A percentile compares a stretch with the other conserved stretches of the same genome.
phyloP scores from a whole-genome alignment of 2,329 filamentous ascomycete species.

The Elsinoe batatas region DNA sequence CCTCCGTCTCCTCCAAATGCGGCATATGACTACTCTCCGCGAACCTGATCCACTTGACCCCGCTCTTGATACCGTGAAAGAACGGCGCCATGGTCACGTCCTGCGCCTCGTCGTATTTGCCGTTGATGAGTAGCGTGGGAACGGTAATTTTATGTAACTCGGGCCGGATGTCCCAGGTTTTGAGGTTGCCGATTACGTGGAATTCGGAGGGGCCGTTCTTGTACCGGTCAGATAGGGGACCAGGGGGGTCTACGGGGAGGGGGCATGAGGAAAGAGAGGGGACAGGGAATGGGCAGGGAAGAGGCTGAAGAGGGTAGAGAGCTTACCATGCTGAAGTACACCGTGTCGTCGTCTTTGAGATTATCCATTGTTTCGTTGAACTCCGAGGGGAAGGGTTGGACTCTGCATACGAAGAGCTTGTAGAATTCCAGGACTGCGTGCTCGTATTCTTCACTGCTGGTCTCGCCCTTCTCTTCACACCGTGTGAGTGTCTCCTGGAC shows the following conservation, averaged over 20 bases:
- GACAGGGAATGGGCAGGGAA: too few relatives aligned
- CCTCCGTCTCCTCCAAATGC: slow-evolving; percentile 31
- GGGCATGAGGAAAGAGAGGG: too few relatives aligned
- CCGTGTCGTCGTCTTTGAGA: slow-evolving; percentile 27
- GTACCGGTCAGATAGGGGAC: too few relatives aligned
- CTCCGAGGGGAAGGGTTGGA: slow-evolving; percentile 24
- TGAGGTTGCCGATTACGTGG: slow-evolving; percentile 31
- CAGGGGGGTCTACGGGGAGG: too few relatives aligned
- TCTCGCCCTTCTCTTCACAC: slow-evolving; percentile 22
- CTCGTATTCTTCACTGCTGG: slow-evolving; percentile 26
- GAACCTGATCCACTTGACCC: slow-evolving; percentile 34
- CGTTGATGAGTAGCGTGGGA: slow-evolving; percentile 35
- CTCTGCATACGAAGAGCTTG: slow-evolving; percentile 23
- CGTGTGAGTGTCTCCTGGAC: slow-evolving; percentile 23
- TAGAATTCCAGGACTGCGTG: slow-evolving; percentile 25
- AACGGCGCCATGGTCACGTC: slow-evolving; percentile 29
- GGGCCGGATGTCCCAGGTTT: slow-evolving; percentile 29
- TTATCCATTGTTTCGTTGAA: slow-evolving; percentile 20
- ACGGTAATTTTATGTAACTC: slow-evolving; percentile 30
- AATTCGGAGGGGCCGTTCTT: slow-evolving; percentile 32
- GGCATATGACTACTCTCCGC: slow-evolving; percentile 27
- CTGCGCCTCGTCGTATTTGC: slow-evolving; percentile 32
- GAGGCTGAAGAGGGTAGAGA: too few relatives aligned
- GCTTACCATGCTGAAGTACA: slow-evolving; percentile 28
- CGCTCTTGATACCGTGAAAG: slow-evolving; percentile 28